Evolutionary conservation across 2,329 filamentous ascomycete genomes (phyloP).

Genomic region (Tolypocladium ovalisporum): DNA sequence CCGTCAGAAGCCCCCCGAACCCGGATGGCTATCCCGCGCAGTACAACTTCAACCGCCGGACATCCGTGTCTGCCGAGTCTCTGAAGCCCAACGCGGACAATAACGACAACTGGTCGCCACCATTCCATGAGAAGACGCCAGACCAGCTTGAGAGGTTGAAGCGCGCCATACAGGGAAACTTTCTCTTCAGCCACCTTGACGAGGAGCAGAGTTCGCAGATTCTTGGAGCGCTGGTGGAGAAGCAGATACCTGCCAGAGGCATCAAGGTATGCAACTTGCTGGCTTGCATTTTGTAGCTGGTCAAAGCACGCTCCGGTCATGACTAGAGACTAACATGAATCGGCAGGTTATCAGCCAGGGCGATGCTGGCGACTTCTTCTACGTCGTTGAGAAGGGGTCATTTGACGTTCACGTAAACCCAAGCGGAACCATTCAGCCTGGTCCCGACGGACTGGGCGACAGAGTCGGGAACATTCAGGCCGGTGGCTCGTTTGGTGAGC

Average conservation of each 20-base stretch:
- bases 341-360: constrained; percentile 84
- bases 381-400: constrained; percentile 81
- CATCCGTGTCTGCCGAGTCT: constrained; percentile 93
- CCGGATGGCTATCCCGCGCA: constrained; percentile 73
- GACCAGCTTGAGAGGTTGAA: constrained; percentile 75
- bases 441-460: constrained; percentile 68
- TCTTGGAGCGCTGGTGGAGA: constrained; percentile 83
- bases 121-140: constrained; percentile 68
- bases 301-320: not conserved
- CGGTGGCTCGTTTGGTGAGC: constrained; percentile 90
- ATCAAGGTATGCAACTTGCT: constrained; percentile 43
- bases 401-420: constrained; percentile 89
- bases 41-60: constrained; percentile 87
- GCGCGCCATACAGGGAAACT: constrained; percentile 76
- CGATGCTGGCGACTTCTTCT: constrained; percentile 94
- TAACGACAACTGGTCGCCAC: constrained; percentile 84
- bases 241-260: constrained; percentile 85
- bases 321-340: constrained; percentile 10
- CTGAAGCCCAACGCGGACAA: constrained; percentile 77
- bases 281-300: not conserved
- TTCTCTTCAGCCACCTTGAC: constrained; percentile 87
- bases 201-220: constrained; percentile 86
- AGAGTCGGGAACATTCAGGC: constrained; percentile 75
- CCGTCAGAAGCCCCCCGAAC: constrained; percentile 38
- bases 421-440: constrained; percentile 65